These are phyloP conservation scores for Fusarium setosum DNA, from an alignment of 2,329 filamentous ascomycete species.

Conservation along the genomic window DNA sequence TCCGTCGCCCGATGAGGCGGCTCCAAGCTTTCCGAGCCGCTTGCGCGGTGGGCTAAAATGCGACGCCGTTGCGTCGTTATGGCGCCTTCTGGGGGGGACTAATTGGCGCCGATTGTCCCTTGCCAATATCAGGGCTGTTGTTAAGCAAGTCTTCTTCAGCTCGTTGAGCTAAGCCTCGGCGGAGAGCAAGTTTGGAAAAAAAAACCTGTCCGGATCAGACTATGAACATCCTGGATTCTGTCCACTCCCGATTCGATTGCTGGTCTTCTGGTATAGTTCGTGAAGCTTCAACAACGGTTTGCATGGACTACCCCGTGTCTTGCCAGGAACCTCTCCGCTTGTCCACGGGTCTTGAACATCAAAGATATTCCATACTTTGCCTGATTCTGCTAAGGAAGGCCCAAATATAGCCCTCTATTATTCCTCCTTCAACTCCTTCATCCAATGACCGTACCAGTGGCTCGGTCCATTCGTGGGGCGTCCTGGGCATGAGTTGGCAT, in stretches of 20 bases:
- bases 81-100: not conserved
- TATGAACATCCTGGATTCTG: not conserved
- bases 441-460: slow-evolving; percentile 31
- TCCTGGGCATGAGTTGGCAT: slow-evolving; percentile 40
- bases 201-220: not conserved
- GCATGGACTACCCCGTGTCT: slow-evolving; percentile 25
- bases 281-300: slow-evolving; percentile 5
- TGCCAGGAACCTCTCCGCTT: slow-evolving; percentile 19
- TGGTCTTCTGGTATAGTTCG: slow-evolving; percentile 13
- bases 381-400: not conserved
- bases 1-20: not conserved
- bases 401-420: slow-evolving; percentile 27
- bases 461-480: slow-evolving; percentile 25
- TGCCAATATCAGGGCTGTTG: slow-evolving; percentile 31
- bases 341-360: slow-evolving; percentile 4
- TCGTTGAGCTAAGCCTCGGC: slow-evolving; percentile 5
- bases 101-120: slow-evolving; percentile 20
- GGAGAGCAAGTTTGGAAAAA: slow-evolving; percentile 2
- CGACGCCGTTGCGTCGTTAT: slow-evolving; percentile 7
- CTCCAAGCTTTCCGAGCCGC: not conserved
- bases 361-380: slow-evolving; percentile 2
- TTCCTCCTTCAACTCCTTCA: not conserved
- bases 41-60: not conserved
- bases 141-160: slow-evolving; percentile 13
- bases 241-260: slow-evolving; percentile 9